Evolutionary conservation across 2,329 filamentous ascomycete species (phyloP).

Genomic region (Pseudogymnoascus verrucosus): DNA sequence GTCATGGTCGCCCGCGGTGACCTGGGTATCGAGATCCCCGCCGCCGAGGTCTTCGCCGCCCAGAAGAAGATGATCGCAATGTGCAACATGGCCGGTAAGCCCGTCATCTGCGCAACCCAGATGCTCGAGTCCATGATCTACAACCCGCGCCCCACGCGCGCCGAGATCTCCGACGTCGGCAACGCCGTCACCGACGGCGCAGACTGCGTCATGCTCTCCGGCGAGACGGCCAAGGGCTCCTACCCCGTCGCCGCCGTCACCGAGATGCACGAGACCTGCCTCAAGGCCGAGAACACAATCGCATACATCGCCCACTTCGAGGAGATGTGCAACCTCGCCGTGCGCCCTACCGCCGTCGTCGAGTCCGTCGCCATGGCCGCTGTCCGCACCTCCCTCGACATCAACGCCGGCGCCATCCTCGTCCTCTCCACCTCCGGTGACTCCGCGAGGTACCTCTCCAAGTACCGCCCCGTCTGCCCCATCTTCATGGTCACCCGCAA

Average conservation of each 20-base stretch:
- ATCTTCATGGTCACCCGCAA: slow-evolving; percentile 99
- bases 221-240: slow-evolving; percentile 95
- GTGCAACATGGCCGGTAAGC: slow-evolving; percentile 99
- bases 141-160: slow-evolving; percentile 95
- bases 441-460: neutral
- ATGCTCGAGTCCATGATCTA: slow-evolving; percentile 99
- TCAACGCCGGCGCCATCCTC: slow-evolving; percentile 84
- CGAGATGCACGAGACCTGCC: slow-evolving; percentile 98
- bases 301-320: slow-evolving; percentile 96
- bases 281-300: slow-evolving; percentile 94
- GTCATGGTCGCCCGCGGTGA: slow-evolving; percentile 99
- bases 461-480: slow-evolving; percentile 73
- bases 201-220: slow-evolving; percentile 99
- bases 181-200: slow-evolving; percentile 97
- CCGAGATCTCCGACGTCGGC: slow-evolving; percentile 96
- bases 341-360: slow-evolving; percentile 75
- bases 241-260: slow-evolving; percentile 88
- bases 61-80: slow-evolving; percentile 99
- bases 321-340: slow-evolving; percentile 77
- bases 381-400: slow-evolving; percentile 88
- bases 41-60: slow-evolving; percentile 95
- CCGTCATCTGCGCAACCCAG: slow-evolving; percentile 96
- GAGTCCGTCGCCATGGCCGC: slow-evolving; percentile 97
- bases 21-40: slow-evolving; percentile 95
- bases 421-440: slow-evolving; percentile 3